Percentiles rank a stretch among this genome's conserved stretches.
Conservation (phyloP, 192 early-diverging fungal species). For the Mortierella claussenii region DNA sequence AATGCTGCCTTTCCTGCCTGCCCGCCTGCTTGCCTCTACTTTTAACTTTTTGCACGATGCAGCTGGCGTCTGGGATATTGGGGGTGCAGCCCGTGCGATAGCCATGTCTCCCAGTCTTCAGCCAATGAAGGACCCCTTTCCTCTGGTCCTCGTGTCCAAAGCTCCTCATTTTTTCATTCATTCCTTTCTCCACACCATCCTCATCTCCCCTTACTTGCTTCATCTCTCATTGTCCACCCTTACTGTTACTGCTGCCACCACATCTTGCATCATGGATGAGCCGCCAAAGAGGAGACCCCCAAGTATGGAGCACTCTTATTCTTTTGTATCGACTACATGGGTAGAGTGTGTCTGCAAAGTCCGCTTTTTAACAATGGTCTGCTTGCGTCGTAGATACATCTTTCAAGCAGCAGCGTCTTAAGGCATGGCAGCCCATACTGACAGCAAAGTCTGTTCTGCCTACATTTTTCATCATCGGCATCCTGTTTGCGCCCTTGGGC, state of each 20-base stretch:
- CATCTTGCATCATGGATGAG: slow-evolving; percentile 39
- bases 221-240: not conserved
- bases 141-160: slow-evolving; percentile 14
- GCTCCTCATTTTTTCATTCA: slow-evolving; percentile 22
- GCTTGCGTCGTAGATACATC: slow-evolving; percentile 81
- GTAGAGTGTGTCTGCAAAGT: no score
- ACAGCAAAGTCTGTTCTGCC: slow-evolving; percentile 97
- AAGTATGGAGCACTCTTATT: slow-evolving; percentile 15
- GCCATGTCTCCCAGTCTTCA: not conserved
- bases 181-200: slow-evolving; percentile 2
- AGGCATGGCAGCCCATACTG: slow-evolving; percentile 97
- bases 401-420: slow-evolving; percentile 97
- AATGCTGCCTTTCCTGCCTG: no score
- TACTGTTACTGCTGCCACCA: not conserved
- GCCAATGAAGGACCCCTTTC: not conserved
- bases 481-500: slow-evolving; percentile 94
- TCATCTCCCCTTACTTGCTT: not conserved
- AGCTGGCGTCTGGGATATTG: no score
- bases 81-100: slow-evolving; percentile 3
- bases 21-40: no score
- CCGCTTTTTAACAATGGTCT: not conserved
- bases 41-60: no score
- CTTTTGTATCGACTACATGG: not conserved
- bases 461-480: slow-evolving; percentile 92
- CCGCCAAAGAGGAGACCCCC: slow-evolving; percentile 45